A percentile compares a stretch with the other conserved stretches of the same genome.
Evolutionary conservation across 352 stramenopile genomes (phyloP).

Genomic region (Globisporangium middletonii): DNA sequence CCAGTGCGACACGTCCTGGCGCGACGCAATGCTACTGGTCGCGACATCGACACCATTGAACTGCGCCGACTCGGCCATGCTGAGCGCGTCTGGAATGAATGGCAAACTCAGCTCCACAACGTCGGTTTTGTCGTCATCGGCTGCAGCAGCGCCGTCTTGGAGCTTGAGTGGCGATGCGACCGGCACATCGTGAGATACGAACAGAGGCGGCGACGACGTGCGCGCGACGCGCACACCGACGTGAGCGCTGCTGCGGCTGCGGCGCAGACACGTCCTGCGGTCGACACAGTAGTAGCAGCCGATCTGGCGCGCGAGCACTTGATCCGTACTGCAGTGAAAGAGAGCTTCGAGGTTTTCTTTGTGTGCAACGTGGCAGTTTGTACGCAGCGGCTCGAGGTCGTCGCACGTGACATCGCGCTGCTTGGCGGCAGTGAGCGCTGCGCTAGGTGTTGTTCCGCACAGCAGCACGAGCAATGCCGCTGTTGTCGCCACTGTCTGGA

Average conservation of each 20-base stretch:
- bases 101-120: conserved; percentile 5
- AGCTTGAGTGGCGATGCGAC: too few relatives aligned
- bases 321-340: conserved; percentile 16
- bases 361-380: conserved; percentile 6
- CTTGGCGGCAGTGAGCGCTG: neutral
- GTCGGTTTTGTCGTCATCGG: neutral
- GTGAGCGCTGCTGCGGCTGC: neutral
- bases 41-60: conserved; percentile 6
- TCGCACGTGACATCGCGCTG: conserved; percentile 28
- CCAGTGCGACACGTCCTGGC: conserved; percentile 32
- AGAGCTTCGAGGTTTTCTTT: conserved; percentile 12
- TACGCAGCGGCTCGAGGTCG: conserved; percentile 13
- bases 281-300: conserved; percentile 58
- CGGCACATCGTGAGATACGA: too few relatives aligned
- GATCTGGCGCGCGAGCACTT: conserved; percentile 32
- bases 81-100: conserved; percentile 16
- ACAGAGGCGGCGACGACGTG: neutral
- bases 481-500: neutral
- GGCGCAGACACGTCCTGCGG: conserved; percentile 14
- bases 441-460: too few relatives aligned
- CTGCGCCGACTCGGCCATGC: conserved; percentile 7
- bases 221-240: too few relatives aligned
- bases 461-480: neutral
- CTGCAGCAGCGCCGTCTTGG: too few relatives aligned
- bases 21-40: neutral